Evolutionary conservation across 257 asterid species (phyloP), one percentile per base, ranked within the genome.

Genomic region (Thymus mandschuricus): DNA sequence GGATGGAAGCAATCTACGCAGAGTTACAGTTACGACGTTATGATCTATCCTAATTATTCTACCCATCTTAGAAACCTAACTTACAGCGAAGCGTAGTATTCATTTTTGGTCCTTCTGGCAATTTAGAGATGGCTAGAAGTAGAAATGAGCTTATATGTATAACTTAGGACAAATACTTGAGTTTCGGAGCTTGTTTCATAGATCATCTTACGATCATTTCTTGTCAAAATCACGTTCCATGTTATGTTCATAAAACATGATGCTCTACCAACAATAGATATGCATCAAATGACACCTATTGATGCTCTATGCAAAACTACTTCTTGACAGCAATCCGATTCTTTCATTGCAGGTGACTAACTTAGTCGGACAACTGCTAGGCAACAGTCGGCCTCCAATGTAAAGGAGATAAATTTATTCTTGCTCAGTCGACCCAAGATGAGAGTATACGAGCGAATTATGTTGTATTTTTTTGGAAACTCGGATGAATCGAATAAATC

Each of bases 321-420:
- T 45, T 55, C 11, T 49, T 70, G 78, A 77, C 55, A 33, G 73
- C 21, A 60, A 45, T 60, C 63, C 2, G n/a, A 63, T n/a, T 71
- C 30, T 65, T 66, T 66, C 8, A 51, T 45, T 75, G 84, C 96
- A 94, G 99, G 97, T 91, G 77, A 91, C 92, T 2, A 88, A 83
- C 86, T 83, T 91, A 27, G 96, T 94, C n/a, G 99, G 99, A 33
- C 95, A 86, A 70, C 84, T 94, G 79, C 96, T 94, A 33, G 97
- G 97, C 60, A 85, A 83, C 71, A 86, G 70, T 80, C 81, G 83
- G 33, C 86, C 87, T 60, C 90, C 95, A 0, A 84, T 91, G 97
- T 94, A 78, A 80, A 49, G 62, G 76, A 66, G 73, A 50, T 57
- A 30, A 38, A 59, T 69, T 55, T 29, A 65, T 58, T n/a, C 58